Evolutionary conservation across 2,329 filamentous ascomycete species (phyloP).

Genomic region (Neopestalotiopsis sp.): DNA sequence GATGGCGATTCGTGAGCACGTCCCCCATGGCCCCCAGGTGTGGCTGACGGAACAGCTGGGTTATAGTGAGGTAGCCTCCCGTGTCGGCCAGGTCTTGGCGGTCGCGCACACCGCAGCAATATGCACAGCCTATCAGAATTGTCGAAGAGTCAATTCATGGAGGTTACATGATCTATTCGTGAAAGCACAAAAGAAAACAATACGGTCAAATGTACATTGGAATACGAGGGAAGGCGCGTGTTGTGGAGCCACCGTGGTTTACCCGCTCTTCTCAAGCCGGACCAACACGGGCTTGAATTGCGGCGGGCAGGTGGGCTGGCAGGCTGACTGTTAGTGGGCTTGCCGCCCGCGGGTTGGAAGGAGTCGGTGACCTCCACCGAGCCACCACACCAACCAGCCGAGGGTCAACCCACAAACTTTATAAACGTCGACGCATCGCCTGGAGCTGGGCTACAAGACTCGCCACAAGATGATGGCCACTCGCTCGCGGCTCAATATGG

Average conservation of each 20-base stretch:
- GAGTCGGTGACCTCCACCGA: neutral
- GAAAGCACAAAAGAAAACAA: neutral
- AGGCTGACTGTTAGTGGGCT: too few species aligned
- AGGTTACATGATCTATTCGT: neutral
- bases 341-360: neutral
- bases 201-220: neutral
- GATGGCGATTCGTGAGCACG: too few species aligned
- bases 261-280: constrained; percentile 3
- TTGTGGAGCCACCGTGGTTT: constrained; percentile 9
- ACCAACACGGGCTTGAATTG: neutral
- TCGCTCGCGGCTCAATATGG: neutral
- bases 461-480: neutral
- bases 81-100: neutral
- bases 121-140: neutral
- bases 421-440: neutral
- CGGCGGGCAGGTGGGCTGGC: neutral
- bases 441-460: neutral
- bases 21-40: too few species aligned
- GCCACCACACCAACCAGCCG: neutral
- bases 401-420: neutral
- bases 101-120: neutral
- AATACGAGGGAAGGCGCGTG: constrained; percentile 1
- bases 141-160: neutral
- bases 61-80: neutral
- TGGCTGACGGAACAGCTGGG: neutral